These are phyloP conservation scores for Aotearoamyces nothofagi DNA, from an alignment of 2,329 filamentous ascomycete genomes.

Conservation along the genomic window DNA sequence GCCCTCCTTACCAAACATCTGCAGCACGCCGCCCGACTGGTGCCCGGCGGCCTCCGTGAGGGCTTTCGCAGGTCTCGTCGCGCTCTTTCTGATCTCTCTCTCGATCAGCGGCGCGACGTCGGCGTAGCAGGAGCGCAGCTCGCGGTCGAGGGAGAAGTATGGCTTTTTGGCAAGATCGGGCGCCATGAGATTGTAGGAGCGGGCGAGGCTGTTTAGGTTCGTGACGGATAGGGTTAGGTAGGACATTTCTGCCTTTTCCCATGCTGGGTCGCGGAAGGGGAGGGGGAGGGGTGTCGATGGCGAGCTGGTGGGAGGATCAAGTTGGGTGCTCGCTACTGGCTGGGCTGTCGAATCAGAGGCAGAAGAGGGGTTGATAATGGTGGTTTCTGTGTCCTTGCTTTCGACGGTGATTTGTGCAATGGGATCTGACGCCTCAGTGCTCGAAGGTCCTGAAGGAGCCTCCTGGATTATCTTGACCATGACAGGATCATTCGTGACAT, in stretches of 20 bases:
- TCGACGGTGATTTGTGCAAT: slow-evolving; percentile 1
- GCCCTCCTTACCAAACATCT: slow-evolving; percentile 38
- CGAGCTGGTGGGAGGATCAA: slow-evolving; percentile 8
- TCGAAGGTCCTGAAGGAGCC: slow-evolving; percentile 9
- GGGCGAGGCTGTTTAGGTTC: slow-evolving; percentile 63
- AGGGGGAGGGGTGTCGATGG: slow-evolving; percentile 23
- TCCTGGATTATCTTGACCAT: slow-evolving; percentile 30
- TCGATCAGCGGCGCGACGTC: slow-evolving; percentile 71
- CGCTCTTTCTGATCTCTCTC: slow-evolving; percentile 55
- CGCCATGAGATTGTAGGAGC: slow-evolving; percentile 91
- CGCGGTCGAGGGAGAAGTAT: slow-evolving; percentile 72
- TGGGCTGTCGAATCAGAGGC: slow-evolving; percentile 3
- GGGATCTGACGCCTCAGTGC: slow-evolving; percentile 3
- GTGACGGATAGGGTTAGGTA: slow-evolving; percentile 67
- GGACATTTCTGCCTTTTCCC: slow-evolving; percentile 55
- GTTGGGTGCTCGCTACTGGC: slow-evolving; percentile 2
- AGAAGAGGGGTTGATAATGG: slow-evolving; percentile 2
- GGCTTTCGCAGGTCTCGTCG: slow-evolving; percentile 28
- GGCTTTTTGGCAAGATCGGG: slow-evolving; percentile 86
- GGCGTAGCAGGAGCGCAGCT: slow-evolving; percentile 67
- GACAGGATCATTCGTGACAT: slow-evolving; percentile 30
- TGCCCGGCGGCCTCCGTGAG: slow-evolving; percentile 26
- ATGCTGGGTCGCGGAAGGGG: slow-evolving; percentile 66
- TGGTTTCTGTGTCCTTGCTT: slow-evolving; percentile 3
- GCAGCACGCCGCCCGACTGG: slow-evolving; percentile 38